These are phyloP conservation scores for Talaromyces adpressus DNA, from an alignment of 495 filamentous ascomycete species.

Conservation along the genomic window DNA sequence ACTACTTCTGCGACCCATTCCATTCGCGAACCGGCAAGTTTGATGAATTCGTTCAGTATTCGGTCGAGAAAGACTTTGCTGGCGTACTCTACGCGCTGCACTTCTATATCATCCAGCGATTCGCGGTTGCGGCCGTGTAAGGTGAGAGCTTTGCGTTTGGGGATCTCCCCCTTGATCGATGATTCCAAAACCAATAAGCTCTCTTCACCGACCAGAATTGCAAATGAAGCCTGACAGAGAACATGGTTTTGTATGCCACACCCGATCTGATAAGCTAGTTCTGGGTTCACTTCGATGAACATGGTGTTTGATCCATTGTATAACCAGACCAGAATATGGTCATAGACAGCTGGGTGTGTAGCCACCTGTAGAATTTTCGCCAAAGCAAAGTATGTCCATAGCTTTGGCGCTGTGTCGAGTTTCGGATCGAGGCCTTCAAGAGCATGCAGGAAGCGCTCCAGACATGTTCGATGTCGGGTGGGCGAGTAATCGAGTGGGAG, in stretches of 20 bases:
- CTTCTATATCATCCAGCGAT: conserved; percentile 32
- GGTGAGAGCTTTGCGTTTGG: conserved; percentile 10
- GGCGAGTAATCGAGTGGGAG: conserved; percentile 50
- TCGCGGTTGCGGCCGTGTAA: conserved; percentile 28
- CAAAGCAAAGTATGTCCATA: conserved; percentile 55
- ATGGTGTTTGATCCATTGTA: conserved; percentile 28
- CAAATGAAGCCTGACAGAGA: conserved; percentile 40
- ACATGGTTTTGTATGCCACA: conserved; percentile 28
- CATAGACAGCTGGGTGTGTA: conserved; percentile 21
- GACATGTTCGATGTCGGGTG: conserved; percentile 51
- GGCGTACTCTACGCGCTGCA: conserved; percentile 46
- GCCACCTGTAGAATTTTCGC: conserved; percentile 51
- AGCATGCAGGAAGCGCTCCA: conserved; percentile 49
- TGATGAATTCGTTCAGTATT: conserved; percentile 24
- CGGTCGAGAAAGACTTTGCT: conserved; percentile 36
- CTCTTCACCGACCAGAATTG: conserved; percentile 40
- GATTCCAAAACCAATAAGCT: conserved; percentile 27
- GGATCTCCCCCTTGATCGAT: background rate
- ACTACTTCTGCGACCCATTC: conserved; percentile 27
- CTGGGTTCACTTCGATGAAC: conserved; percentile 43
- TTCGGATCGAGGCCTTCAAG: conserved; percentile 41
- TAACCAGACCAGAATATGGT: conserved; percentile 40
- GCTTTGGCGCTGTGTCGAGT: conserved; percentile 57
- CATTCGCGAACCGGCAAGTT: conserved; percentile 31
- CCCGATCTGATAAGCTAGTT: conserved; percentile 37